These are phyloP conservation scores for Gypsophila paniculata DNA, from an alignment of 179 eudicot genomes.

Conservation along the genomic window DNA sequence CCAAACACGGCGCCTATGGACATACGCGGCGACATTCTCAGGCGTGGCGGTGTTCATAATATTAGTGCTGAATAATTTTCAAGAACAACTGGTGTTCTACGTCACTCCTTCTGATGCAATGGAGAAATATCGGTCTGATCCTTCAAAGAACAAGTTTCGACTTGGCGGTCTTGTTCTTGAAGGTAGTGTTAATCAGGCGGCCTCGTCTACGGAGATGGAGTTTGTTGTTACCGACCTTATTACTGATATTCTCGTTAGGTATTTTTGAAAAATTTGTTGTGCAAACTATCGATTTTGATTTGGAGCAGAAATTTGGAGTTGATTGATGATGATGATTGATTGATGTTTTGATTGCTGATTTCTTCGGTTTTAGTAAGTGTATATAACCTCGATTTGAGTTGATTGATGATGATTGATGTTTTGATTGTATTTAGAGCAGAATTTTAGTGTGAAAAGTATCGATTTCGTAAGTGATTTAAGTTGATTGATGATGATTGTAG, in stretches of 20 bases:
- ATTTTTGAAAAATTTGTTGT: background rate
- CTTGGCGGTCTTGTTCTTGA: constrained; percentile 88
- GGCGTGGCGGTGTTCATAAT: constrained; percentile 75
- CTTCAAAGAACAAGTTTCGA: constrained; percentile 52
- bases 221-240: constrained; percentile 82
- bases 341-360: background rate
- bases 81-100: constrained; percentile 80
- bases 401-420: too few species aligned
- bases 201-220: constrained; percentile 64
- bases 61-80: constrained; percentile 70
- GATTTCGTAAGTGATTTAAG: too few species aligned
- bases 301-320: too few species aligned
- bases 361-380: too few species aligned
- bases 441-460: too few species aligned
- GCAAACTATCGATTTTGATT: background rate
- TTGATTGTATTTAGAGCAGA: too few species aligned
- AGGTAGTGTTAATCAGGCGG: constrained; percentile 58
- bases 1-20: constrained; percentile 82
- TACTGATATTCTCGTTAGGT: constrained; percentile 76
- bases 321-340: background rate
- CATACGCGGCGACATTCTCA: constrained; percentile 70
- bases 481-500: too few species aligned
- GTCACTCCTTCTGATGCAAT: constrained; percentile 78
- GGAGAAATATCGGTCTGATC: constrained; percentile 44
- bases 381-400: too few species aligned